phyloP scores from a whole-genome alignment of 2,329 filamentous ascomycete genomes.

The Acrocalymma vagum region DNA sequence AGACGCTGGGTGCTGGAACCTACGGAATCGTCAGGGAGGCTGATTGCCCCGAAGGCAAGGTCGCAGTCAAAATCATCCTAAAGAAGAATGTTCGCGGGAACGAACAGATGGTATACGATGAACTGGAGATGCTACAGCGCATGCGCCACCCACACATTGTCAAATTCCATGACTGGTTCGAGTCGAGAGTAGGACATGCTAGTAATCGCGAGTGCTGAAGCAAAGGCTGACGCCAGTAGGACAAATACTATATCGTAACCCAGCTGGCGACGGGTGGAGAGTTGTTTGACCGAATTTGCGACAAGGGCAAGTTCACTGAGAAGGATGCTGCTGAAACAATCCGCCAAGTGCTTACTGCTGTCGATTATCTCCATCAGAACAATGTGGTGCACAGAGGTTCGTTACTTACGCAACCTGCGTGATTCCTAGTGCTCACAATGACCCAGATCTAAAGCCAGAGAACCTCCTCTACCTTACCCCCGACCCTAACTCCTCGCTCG shows the following conservation, averaged over 20 bases:
- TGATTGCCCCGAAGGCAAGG: slow-evolving; percentile 82
- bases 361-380: slow-evolving; percentile 92
- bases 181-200: slow-evolving; percentile 77
- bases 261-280: slow-evolving; percentile 95
- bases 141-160: slow-evolving; percentile 96
- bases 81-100: slow-evolving; percentile 99
- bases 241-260: slow-evolving; percentile 99
- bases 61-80: slow-evolving; percentile 97
- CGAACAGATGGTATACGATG: slow-evolving; percentile 98
- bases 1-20: slow-evolving; percentile 93
- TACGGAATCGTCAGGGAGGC: slow-evolving; percentile 98
- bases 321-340: slow-evolving; percentile 98
- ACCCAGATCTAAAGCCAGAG: slow-evolving; percentile 91
- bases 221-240: slow-evolving; percentile 64
- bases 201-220: slow-evolving; percentile 1
- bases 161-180: slow-evolving; percentile 98
- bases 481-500: slow-evolving; percentile 80
- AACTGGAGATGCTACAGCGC: slow-evolving; percentile 90
- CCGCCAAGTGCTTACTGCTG: slow-evolving; percentile 89
- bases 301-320: slow-evolving; percentile 97
- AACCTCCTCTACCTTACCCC: slow-evolving; percentile 93
- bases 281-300: slow-evolving; percentile 97
- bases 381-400: slow-evolving; percentile 95
- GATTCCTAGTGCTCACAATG: slow-evolving; percentile 25
- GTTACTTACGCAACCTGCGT: slow-evolving; percentile 14